These are phyloP conservation scores for Larix sibirica DNA, from an alignment of 83 land plant genomes.

Conservation along the genomic window DNA sequence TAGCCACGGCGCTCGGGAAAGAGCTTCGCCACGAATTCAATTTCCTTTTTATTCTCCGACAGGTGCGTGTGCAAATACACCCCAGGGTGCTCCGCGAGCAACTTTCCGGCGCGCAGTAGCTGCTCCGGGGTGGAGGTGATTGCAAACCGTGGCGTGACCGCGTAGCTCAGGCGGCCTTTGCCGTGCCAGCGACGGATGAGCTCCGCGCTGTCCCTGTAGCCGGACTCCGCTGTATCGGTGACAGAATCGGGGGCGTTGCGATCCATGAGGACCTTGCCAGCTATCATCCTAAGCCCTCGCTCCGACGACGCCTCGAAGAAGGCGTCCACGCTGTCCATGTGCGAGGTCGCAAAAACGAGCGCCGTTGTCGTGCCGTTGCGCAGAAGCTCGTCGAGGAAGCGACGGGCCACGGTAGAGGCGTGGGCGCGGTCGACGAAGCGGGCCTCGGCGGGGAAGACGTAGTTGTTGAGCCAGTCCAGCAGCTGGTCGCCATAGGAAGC, in stretches of 20 bases:
- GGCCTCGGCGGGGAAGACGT: not conserved
- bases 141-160: constrained; percentile 22
- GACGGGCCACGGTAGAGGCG: not conserved
- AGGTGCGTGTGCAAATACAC: constrained; percentile 7
- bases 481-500: not conserved
- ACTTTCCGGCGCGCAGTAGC: not conserved
- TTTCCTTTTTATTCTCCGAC: not conserved
- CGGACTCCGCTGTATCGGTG: constrained; percentile 13
- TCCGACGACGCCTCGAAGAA: constrained; percentile 15
- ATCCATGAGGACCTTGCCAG: constrained; percentile 23
- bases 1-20: not conserved
- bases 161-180: constrained; percentile 14
- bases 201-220: constrained; percentile 15
- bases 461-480: not conserved
- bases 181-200: constrained; percentile 23
- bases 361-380: constrained; percentile 27
- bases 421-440: constrained; percentile 2
- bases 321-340: constrained; percentile 14
- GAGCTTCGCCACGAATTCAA: not conserved
- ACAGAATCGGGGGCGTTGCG: constrained; percentile 16
- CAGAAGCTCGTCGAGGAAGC: constrained; percentile 18
- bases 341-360: constrained; percentile 12
- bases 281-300: constrained; percentile 16
- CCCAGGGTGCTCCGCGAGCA: not conserved
- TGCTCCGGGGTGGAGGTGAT: constrained; percentile 6